Evolutionary conservation across 306 rosid species (phyloP).

Genomic region (Gleditsia sinensis): DNA sequence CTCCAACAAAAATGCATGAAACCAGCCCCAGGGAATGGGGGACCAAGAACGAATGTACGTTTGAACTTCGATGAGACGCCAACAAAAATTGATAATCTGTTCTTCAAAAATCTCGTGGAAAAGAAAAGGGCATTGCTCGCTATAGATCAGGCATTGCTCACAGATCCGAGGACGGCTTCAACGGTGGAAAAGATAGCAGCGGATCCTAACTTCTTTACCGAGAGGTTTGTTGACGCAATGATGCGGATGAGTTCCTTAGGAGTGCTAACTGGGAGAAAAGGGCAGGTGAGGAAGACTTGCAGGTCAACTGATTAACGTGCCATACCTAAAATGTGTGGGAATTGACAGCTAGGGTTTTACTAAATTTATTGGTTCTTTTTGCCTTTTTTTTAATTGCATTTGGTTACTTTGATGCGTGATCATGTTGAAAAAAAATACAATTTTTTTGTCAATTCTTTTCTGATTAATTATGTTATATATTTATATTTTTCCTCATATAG

Average conservation of each 20-base stretch:
- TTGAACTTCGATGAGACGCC: slow-evolving; percentile 62
- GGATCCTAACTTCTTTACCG: slow-evolving; percentile 5
- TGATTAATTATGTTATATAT: no score
- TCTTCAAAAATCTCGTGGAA: slow-evolving; percentile 40
- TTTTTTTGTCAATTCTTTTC: no score
- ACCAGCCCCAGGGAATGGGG: not conserved
- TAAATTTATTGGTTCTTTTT: no score
- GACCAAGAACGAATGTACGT: not conserved
- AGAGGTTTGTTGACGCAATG: slow-evolving; percentile 44
- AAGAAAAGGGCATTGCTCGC: slow-evolving; percentile 42
- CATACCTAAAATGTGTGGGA: no score
- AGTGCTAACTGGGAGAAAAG: slow-evolving; percentile 47
- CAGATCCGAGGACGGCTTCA: slow-evolving; percentile 39
- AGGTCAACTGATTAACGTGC: slow-evolving; percentile 38
- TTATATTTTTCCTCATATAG: no score
- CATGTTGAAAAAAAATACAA: no score
- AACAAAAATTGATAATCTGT: slow-evolving; percentile 46
- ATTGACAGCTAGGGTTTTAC: no score
- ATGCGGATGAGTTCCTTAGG: slow-evolving; percentile 21
- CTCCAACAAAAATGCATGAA: slow-evolving; percentile 34
- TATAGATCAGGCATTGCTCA: slow-evolving; percentile 43
- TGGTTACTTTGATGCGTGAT: no score
- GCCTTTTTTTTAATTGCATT: no score
- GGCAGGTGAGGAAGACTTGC: slow-evolving; percentile 64
- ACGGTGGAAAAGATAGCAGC: slow-evolving; percentile 42